Evolutionary conservation across 768 basidiomycete species (phyloP), one percentile per base, ranked within the genome.

Genomic region (Mycena latifolia): DNA sequence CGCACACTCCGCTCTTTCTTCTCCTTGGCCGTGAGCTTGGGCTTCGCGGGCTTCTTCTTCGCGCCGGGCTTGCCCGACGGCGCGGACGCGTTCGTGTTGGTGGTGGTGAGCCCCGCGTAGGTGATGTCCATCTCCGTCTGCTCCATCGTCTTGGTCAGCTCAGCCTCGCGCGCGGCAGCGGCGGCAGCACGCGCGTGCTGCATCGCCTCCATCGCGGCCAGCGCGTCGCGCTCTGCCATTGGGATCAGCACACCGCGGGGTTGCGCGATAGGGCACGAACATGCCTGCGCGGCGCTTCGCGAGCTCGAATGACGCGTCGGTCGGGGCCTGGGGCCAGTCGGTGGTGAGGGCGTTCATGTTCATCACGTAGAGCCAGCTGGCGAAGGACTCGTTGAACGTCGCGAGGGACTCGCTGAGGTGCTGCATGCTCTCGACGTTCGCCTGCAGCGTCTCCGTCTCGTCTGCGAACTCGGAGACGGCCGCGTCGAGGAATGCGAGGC

Each of bases 281-380:
- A 63, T 72, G 91, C 90, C 89, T 63, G 90, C 88, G 73, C 91
- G 83, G 63, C 80, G 80, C 69, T 80, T 82, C 45, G 89, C 90
- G 27, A 91, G 68, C 15, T 76, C 71, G 70, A 89, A 93, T 0
- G 90, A 91, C 18, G 79, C 82, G 50, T 86, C 83, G 7, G 83
- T 83, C 0, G 91, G 90, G 25, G 88, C 88, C 91, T 91, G 54
- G 2, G 48, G 89, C 95, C 95, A 98, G 75, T 98, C 96, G 0
- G 90, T 90, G n/a, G 95, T 95, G 61, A 97, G 85, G 3, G 94
- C 89, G 74, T 96, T 95, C 94, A 98, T 97, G 74, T 94, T 92
- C 88, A 96, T 90, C 25, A 91, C 88, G 75, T 96, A 96, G 14
- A 97, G 78, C 86, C 90, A 96, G 74, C 93, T 94, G 17, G 96